Base-by-base conservation (phyloP, 192 early-diverging fungal species). In the Mortierella claussenii region DNA sequence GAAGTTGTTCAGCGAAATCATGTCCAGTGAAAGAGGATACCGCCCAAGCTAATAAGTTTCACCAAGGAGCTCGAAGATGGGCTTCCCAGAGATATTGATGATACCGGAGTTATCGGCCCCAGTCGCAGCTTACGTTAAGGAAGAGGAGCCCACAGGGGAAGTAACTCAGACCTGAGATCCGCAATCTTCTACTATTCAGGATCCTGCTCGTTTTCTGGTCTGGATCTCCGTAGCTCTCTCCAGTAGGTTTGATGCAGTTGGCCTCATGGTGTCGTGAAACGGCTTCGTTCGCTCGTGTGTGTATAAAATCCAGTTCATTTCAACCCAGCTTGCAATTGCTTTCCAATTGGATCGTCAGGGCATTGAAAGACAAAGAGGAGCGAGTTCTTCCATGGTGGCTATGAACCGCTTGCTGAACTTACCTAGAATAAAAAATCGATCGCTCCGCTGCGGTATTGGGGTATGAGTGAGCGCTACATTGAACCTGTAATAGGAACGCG, bases 401-500 rank as follows among this genome's bases (percentile, higher is more conserved):
- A 33, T 60, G 42, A 56, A 60, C 23, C 61, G 30, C 24, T 64
- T 43, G 28, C 55, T 50, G 30, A 74, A 64, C 30, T 65, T 65
- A 34, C 70, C 70, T 23, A 37, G 47, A 12, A 65, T 47, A 40
- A 65, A 74, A 46, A 36, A 24, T 65, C 62, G 6, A 18, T 23
- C 11, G 11, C 30, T 8, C 55, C 56, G 12, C 55, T 20, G 11
- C 62, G 45, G n/a, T 65, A 74, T 0, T 65, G 55, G 10, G 61
- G 70, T 13, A 50, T 47, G 0, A n/a, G 26, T 56, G n/a, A 74
- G 40, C 13, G 70, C 70, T 11, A 40, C 42, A 37, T 74, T 74
- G 56, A 64, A 74, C 32, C 70, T 74, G 20, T n/a, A n/a, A n/a
- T n/a, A n/a, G n/a, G n/a, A n/a, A n/a, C n/a, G n/a, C n/a, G n/a